Percentiles rank a stretch among this genome's conserved stretches.
These are phyloP conservation scores for Detonula confervacea DNA, from an alignment of 352 stramenopile genomes.

Conservation along the genomic window DNA sequence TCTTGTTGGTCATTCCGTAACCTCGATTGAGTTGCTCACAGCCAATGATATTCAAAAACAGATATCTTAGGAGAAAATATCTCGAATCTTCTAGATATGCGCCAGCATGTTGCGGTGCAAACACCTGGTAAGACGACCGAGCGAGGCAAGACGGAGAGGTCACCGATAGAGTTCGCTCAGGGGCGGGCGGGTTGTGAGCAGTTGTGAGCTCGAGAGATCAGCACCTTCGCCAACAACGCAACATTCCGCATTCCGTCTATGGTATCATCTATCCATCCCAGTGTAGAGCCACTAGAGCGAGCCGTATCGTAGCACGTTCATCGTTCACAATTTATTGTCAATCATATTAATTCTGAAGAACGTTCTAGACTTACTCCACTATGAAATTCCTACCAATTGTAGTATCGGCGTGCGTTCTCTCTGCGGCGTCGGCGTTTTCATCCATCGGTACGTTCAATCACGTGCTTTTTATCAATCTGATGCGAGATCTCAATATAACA, in stretches of 20 bases:
- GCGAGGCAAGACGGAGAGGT: neutral
- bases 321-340: neutral
- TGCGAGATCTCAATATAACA: no score
- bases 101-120: no score
- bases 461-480: neutral
- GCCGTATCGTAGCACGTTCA: no score
- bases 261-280: no score
- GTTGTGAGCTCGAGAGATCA: no score
- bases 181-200: no score
- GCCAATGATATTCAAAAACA: no score
- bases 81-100: neutral
- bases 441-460: neutral
- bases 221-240: no score
- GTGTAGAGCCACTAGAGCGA: no score
- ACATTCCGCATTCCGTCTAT: no score
- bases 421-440: conserved; percentile 5
- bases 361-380: neutral
- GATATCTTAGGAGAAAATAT: neutral
- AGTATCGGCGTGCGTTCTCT: neutral
- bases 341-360: neutral
- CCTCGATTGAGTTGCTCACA: neutral
- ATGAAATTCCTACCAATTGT: conserved; percentile 27
- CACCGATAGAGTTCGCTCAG: neutral
- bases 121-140: no score
- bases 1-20: neutral